These are phyloP conservation scores for Blechomonas ayalai DNA, from an alignment of 208 protist genomes.

Conservation along the genomic window DNA sequence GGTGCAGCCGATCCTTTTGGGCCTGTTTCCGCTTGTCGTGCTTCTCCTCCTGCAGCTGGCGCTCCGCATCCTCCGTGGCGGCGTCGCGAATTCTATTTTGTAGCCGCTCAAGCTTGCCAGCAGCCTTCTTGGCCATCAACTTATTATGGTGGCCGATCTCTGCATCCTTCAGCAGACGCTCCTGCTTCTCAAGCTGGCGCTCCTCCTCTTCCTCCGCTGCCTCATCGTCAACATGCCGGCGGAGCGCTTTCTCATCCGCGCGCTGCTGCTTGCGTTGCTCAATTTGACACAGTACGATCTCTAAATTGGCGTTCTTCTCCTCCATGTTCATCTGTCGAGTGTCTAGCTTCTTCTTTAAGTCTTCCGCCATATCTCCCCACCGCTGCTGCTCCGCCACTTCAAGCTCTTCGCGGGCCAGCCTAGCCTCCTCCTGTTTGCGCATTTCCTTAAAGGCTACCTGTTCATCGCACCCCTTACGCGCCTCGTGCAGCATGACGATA, in stretches of 20 bases:
- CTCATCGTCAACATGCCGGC: conserved; percentile 18
- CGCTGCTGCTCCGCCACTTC: conserved; percentile 24
- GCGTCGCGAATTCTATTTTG: conserved; percentile 24
- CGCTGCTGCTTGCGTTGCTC: conserved; percentile 34
- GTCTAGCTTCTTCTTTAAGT: conserved; percentile 32
- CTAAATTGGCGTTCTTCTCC: conserved; percentile 65
- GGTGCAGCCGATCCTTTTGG: conserved; percentile 12
- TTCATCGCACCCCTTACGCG: conserved; percentile 52
- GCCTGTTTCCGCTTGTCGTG: conserved; percentile 25
- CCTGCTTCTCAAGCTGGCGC: conserved; percentile 28
- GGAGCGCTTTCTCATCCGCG: conserved; percentile 21
- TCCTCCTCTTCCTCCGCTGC: conserved; percentile 59
- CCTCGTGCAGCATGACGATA: conserved; percentile 46
- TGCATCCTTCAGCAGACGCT: conserved; percentile 13
- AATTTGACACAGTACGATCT: conserved; percentile 62
- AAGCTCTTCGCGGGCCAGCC: conserved; percentile 12
- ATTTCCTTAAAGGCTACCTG: conserved; percentile 58
- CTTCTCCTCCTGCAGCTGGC: conserved; percentile 25
- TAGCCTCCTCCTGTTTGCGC: conserved; percentile 21
- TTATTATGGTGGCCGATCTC: conserved; percentile 47
- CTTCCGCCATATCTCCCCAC: conserved; percentile 43
- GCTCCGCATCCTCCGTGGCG: conserved; percentile 17
- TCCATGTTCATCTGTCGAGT: conserved; percentile 45
- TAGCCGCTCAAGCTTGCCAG: conserved; percentile 44
- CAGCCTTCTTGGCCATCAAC: conserved; percentile 13